Evolutionary conservation across 2,329 filamentous ascomycete genomes (phyloP).

Genomic region (Scytalidium sp.): DNA sequence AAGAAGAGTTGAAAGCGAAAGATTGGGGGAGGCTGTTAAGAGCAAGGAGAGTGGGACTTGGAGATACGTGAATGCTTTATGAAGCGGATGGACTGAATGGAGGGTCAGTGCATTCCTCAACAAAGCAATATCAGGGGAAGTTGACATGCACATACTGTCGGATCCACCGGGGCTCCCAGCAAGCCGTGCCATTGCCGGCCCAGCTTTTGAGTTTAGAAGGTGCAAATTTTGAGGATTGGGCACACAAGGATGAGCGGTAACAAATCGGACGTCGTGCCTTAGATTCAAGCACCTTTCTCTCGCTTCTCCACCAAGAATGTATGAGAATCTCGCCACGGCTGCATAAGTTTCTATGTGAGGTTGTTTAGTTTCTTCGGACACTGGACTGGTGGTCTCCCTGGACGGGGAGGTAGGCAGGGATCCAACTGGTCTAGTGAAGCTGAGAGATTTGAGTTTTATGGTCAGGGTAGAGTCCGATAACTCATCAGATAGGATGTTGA

Average conservation of each 20-base stretch:
- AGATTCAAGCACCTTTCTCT: slow-evolving; percentile 35
- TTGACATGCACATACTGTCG: neutral
- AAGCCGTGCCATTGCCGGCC: slow-evolving; percentile 38
- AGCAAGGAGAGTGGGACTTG: slow-evolving; percentile 58
- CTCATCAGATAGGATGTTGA: slow-evolving; percentile 58
- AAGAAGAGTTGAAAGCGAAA: slow-evolving; percentile 19
- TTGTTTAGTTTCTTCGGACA: slow-evolving; percentile 8
- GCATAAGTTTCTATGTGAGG: slow-evolving; percentile 25
- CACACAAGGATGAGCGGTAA: slow-evolving; percentile 64
- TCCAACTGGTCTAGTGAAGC: slow-evolving; percentile 43
- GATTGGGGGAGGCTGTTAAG: slow-evolving; percentile 28
- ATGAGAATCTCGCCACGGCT: slow-evolving; percentile 25
- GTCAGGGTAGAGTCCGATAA: slow-evolving; percentile 43
- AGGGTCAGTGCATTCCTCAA: slow-evolving; percentile 3
- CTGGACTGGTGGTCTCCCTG: slow-evolving; percentile 27
- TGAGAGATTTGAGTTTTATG: slow-evolving; percentile 48
- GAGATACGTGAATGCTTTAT: slow-evolving; percentile 60
- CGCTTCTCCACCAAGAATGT: slow-evolving; percentile 14
- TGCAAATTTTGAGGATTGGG: slow-evolving; percentile 25
- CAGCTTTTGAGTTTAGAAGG: neutral
- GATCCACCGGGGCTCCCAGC: neutral
- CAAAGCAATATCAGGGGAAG: slow-evolving; percentile 1
- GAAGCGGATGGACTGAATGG: slow-evolving; percentile 55
- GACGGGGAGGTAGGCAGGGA: slow-evolving; percentile 32
- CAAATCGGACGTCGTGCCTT: slow-evolving; percentile 59